phyloP scores from a whole-genome alignment of 148 eudicot species.

The Pharnaceum exiguum region DNA sequence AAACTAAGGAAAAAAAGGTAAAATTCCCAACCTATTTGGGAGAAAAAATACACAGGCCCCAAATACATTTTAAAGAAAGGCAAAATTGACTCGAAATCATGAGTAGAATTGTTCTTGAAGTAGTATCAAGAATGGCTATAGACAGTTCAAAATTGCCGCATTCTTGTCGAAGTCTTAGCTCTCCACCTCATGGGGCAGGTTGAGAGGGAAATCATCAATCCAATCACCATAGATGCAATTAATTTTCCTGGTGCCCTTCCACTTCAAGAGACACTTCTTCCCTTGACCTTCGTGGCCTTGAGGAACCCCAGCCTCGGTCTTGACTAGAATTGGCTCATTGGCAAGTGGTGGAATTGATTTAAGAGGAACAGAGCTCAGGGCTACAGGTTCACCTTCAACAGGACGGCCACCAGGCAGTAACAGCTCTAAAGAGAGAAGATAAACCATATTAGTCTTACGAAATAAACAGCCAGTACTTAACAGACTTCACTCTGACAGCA shows the following conservation, averaged over 20 bases:
- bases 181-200: constrained; percentile 30
- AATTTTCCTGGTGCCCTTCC: constrained; percentile 61
- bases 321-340: constrained; percentile 25
- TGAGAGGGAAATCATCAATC: constrained; percentile 58
- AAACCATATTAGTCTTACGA: constrained; percentile 2
- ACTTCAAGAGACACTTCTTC: constrained; percentile 40
- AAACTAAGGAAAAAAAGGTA: no score
- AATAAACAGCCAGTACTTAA: background rate
- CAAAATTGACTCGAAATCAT: no score
- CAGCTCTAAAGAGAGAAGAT: constrained; percentile 44
- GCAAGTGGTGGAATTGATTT: constrained; percentile 28
- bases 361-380: constrained; percentile 3
- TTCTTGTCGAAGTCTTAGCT: background rate
- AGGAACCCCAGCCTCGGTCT: constrained; percentile 17
- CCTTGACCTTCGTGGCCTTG: constrained; percentile 33
- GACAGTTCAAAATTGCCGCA: background rate
- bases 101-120: background rate
- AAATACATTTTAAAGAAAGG: no score
- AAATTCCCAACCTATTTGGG: no score
- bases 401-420: constrained; percentile 30
- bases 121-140: no score
- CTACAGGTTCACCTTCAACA: constrained; percentile 35
- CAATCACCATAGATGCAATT: constrained; percentile 78
- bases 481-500: background rate
- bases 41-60: no score